Base-by-base conservation (phyloP, 805 yeast species). In the Lachancea sp. region DNA sequence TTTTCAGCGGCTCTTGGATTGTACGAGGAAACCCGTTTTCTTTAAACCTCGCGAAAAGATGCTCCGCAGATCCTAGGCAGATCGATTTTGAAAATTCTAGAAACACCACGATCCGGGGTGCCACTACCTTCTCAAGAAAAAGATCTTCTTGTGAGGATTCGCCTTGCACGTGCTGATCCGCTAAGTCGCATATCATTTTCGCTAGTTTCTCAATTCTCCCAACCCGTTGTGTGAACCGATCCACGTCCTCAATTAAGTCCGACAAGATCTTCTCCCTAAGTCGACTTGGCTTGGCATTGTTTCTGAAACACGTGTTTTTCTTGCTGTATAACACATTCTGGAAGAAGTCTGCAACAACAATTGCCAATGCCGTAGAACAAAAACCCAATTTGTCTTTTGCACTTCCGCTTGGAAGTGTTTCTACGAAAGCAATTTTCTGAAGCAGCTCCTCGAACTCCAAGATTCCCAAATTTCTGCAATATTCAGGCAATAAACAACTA, bases 251-350 rank as follows among this genome's bases (percentile, higher is more conserved):
- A 11, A 55, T 45, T 4, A 60, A 39, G 19, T 59, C 62, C 9
- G 35, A 38, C 27, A 54, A 44, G 6, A 62, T 40, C 25, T 42
- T 43, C 5, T 42, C 39, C 41, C 50, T 52, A 5, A 57, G 33
- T 13, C 43, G 27, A 7, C 53, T 50, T 4, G 63, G 59, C 27
- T 50, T 46, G 4, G 63, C 57, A 7, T 51, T 45, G 32, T 59
- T 56, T 42, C 50, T 53, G 8, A 63, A 56, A 1, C 63, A 54
- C 0, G 66, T 60, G 40, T 49, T 62, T 12, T 50, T 53, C 34
- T 58, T 61, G 39, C 49, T 49, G 42, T 50, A 59, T 17, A 62
- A 45, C 18, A 60, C 57, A 2, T 50, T 50, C 7, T 43, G 20
- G 31, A 49, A 55, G 40, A 57, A 62, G 20, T 44, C 36, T 8